A percentile compares a stretch with the other conserved stretches of the same genome.
These are phyloP conservation scores for Xylariaceae sp. DNA, from an alignment of 2,329 filamentous ascomycete genomes.

Conservation along the genomic window DNA sequence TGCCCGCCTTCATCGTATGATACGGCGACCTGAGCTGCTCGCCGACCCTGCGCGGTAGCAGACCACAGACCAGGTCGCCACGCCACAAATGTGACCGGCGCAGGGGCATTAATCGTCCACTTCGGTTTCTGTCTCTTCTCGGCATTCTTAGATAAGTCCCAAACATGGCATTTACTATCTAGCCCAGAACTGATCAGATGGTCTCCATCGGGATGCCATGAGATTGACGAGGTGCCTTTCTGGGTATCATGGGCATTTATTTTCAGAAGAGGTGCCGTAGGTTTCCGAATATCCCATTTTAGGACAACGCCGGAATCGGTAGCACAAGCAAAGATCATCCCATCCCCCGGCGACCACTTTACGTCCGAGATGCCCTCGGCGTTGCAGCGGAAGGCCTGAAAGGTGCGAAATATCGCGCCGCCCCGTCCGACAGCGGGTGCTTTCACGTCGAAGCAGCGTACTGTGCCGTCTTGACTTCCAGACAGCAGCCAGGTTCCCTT, in stretches of 20 bases:
- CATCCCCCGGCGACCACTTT: slow-evolving; percentile 66
- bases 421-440: slow-evolving; percentile 50
- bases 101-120: slow-evolving; percentile 63
- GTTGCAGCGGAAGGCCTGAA: slow-evolving; percentile 53
- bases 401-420: slow-evolving; percentile 52
- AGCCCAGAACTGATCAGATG: slow-evolving; percentile 65
- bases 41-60: slow-evolving; percentile 61
- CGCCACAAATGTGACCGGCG: slow-evolving; percentile 59
- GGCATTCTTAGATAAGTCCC: slow-evolving; percentile 63
- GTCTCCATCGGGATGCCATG: slow-evolving; percentile 70
- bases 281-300: slow-evolving; percentile 66
- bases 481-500: slow-evolving; percentile 60
- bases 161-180: slow-evolving; percentile 65
- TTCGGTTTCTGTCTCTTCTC: slow-evolving; percentile 68
- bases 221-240: slow-evolving; percentile 60
- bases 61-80: slow-evolving; percentile 70
- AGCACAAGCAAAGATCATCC: slow-evolving; percentile 64
- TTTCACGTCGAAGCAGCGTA: slow-evolving; percentile 63
- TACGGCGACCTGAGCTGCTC: slow-evolving; percentile 64
- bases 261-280: slow-evolving; percentile 55
- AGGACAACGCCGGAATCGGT: slow-evolving; percentile 64
- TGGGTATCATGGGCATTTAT: slow-evolving; percentile 61
- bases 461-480: slow-evolving; percentile 65
- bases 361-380: slow-evolving; percentile 63
- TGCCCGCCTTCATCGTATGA: slow-evolving; percentile 61